Percentiles rank a stretch among this genome's conserved stretches.
Evolutionary conservation across 2,329 filamentous ascomycete genomes (phyloP).

Genomic region (Colletotrichum cuscutae): DNA sequence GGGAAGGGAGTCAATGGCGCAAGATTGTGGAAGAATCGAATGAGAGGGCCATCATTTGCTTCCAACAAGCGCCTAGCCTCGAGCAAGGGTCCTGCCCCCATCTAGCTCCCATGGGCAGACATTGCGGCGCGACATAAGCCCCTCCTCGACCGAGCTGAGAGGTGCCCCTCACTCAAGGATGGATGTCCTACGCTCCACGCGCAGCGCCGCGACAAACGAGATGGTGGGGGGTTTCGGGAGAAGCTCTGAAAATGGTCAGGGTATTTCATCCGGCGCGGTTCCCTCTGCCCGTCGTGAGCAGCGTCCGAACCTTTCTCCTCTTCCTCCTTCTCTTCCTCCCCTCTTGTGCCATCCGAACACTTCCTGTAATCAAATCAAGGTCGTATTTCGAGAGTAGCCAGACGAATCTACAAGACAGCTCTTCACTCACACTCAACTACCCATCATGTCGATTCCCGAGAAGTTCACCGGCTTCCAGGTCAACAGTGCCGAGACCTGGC

Average conservation of each 20-base stretch:
- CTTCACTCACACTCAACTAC: constrained; percentile 12
- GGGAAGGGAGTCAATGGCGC: neutral
- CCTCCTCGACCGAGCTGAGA: constrained; percentile 24
- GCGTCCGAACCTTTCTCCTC: neutral
- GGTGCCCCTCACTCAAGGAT: constrained; percentile 32
- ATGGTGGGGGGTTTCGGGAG: constrained; percentile 23
- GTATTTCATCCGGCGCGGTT: constrained; percentile 30
- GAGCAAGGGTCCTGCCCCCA: constrained; percentile 16
- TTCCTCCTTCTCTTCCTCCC: constrained; percentile 17
- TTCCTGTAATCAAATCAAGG: neutral
- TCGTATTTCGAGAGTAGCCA: neutral
- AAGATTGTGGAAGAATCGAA: constrained; percentile 1
- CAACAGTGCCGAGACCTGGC: constrained; percentile 62
- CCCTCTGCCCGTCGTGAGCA: constrained; percentile 11
- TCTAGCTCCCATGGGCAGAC: constrained; percentile 18
- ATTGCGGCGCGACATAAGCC: constrained; percentile 29
- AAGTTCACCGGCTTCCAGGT: constrained; percentile 72
- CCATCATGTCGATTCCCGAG: constrained; percentile 65
- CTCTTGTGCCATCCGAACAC: constrained; percentile 2
- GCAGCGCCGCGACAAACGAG: constrained; percentile 11
- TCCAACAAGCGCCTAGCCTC: constrained; percentile 23
- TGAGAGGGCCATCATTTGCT: neutral
- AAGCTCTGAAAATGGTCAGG: constrained; percentile 28
- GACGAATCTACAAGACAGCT: neutral
- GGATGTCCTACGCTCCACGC: constrained; percentile 13